Base-by-base conservation (phyloP, 2,329 filamentous ascomycete genomes). In the Aspergillus costaricaensis region DNA sequence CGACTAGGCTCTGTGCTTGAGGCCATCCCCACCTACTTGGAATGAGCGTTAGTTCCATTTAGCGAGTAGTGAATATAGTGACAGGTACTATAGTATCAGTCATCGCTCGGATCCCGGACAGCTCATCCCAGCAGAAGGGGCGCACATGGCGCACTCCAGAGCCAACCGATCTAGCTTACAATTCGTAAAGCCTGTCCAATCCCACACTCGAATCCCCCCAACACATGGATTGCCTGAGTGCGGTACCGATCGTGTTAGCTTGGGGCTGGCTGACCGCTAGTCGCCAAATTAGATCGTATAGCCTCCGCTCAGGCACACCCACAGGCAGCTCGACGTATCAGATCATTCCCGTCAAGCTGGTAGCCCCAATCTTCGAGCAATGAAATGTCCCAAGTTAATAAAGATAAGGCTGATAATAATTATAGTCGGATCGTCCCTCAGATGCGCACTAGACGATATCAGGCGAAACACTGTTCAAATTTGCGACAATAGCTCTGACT, bases 271-370 rank as follows among this genome's bases (percentile, higher is more conserved):
- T 55, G 53, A 55, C 53, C 53, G 39, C 53, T 47, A 55, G 32
- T 36, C 32, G 32, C 32, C 32, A 36, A 36, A 9, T 47, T 41
- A 32, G 17, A n/a, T 17, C 39, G 41, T 47, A 30, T 43, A 21
- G 53, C 17, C 53, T 32, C 53, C 53, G 25, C 53, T 55, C 53
- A 55, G 53, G 43, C 53, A 55, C 43, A 23, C 19, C 30, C 52
- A 27, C 23, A 39, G 43, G 15, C 7, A n/a, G 23, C 39, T 55
- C 41, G 25, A 47, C 53, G 25, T 55, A 55, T 47, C 39, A 47
- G 39, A 47, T 17, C 25, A 5, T 30, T 30, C 2, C 47, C 9
- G 23, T 23, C 8, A 17, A 12, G 4, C 47, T 17, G 25, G 23
- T 50, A 32, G 25, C 23, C 17, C 25, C 10, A 30, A 8, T 32